phyloP scores from a whole-genome alignment of 176 grass and related monocot species.

The Aegilops speltoides region DNA sequence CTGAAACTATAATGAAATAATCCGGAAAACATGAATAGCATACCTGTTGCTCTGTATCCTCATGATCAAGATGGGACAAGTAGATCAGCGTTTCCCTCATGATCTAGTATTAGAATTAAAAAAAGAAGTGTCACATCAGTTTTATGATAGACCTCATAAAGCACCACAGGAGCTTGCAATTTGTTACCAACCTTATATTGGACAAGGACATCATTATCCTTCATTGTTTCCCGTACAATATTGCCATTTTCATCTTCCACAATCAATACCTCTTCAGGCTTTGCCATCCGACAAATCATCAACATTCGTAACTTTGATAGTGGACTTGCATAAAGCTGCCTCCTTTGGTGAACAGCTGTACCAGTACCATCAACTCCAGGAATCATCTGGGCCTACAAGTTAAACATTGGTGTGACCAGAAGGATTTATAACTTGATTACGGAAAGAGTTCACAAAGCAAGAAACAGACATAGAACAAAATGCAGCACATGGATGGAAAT shows the following conservation, averaged over 20 bases:
- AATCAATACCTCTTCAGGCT: constrained; percentile 97
- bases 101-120: constrained; percentile 59
- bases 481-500: background rate
- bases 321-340: constrained; percentile 82
- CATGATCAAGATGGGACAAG: constrained; percentile 94
- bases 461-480: background rate
- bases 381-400: constrained; percentile 51
- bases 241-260: constrained; percentile 99
- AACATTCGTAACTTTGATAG: constrained; percentile 93
- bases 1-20: constrained; percentile 11
- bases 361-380: constrained; percentile 81
- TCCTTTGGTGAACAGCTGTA: constrained; percentile 72
- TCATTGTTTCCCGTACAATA: constrained; percentile 99
- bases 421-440: constrained; percentile 16
- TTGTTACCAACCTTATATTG: constrained; percentile 87
- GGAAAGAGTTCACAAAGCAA: constrained; percentile 20
- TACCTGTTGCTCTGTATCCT: constrained; percentile 99
- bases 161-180: background rate
- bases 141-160: constrained; percentile 10
- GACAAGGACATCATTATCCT: constrained; percentile 97
- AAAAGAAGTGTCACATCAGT: constrained; percentile 20
- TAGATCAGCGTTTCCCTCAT: constrained; percentile 99
- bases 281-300: constrained; percentile 99
- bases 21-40: background rate
- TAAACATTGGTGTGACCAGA: background rate